These are phyloP conservation scores for Zoysia matrella DNA, from an alignment of 202 grass and related monocot species.

Conservation along the genomic window DNA sequence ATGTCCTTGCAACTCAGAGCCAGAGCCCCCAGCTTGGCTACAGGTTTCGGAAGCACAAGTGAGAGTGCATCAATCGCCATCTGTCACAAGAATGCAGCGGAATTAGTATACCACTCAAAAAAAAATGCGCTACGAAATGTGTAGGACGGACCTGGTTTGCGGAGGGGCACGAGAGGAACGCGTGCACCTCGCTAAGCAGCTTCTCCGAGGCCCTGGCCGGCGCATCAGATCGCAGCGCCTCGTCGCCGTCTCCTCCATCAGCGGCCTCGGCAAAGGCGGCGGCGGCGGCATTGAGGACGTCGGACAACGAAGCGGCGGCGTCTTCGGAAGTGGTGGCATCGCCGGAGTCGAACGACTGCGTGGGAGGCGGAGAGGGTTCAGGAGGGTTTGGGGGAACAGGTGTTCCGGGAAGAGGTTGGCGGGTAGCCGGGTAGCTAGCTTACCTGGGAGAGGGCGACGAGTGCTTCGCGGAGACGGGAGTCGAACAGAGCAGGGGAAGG, in stretches of 20 bases:
- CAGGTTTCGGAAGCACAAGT: constrained; percentile 69
- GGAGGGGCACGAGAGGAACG: constrained; percentile 56
- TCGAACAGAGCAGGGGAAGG: neutral
- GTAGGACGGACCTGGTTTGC: constrained; percentile 58
- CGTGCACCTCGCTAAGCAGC: constrained; percentile 65
- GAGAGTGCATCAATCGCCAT: constrained; percentile 72
- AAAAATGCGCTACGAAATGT: neutral
- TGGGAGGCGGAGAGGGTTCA: constrained; percentile 11
- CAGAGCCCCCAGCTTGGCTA: constrained; percentile 59
- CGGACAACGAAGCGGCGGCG: constrained; percentile 2
- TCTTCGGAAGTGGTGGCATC: constrained; percentile 25
- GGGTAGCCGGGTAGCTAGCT: neutral
- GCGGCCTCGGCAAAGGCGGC: neutral
- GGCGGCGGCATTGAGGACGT: constrained; percentile 32
- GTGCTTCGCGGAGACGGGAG: constrained; percentile 35
- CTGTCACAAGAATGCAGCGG: constrained; percentile 24
- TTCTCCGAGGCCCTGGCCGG: constrained; percentile 36
- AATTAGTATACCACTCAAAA: constrained; percentile 16
- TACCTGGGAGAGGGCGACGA: constrained; percentile 56
- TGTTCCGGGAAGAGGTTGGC: constrained; percentile 1
- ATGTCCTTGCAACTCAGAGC: constrained; percentile 51
- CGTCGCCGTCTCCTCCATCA: neutral
- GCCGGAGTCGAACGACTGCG: constrained; percentile 54
- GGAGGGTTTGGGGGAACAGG: neutral
- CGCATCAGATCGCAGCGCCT: too few relatives aligned